Conservation (phyloP, 805 yeast species). For the Maudiozyma serrabonitensis region DNA sequence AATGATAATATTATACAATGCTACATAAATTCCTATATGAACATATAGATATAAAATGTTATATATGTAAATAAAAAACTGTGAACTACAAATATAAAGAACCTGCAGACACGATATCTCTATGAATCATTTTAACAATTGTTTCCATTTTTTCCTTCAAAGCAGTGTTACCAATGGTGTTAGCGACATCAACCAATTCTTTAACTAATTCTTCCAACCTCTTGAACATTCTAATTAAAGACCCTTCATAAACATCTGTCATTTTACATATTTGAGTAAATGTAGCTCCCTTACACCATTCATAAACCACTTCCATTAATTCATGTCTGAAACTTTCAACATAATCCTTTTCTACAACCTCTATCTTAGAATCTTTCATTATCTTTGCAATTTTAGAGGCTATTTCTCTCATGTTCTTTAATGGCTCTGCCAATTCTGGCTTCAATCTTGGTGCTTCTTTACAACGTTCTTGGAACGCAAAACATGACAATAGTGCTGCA, state of each 20-base stretch:
- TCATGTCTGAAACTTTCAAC: slow-evolving; percentile 87
- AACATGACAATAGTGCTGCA: slow-evolving; percentile 86
- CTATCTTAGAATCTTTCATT: slow-evolving; percentile 81
- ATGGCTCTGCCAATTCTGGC: slow-evolving; percentile 88
- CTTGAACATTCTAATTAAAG: slow-evolving; percentile 87
- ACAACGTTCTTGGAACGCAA: slow-evolving; percentile 93
- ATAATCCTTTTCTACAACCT: slow-evolving; percentile 83
- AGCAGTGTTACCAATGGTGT: slow-evolving; percentile 84
- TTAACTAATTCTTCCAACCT: slow-evolving; percentile 87
- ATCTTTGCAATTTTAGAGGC: slow-evolving; percentile 86
- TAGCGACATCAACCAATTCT: slow-evolving; percentile 85
- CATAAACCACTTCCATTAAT: slow-evolving; percentile 91
- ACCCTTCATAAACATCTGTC: slow-evolving; percentile 98
- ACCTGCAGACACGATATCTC: slow-evolving; percentile 95
- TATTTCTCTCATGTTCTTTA: slow-evolving; percentile 79
- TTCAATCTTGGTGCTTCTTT: slow-evolving; percentile 78
- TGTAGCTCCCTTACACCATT: slow-evolving; percentile 95
- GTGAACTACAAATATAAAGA: slow-evolving; percentile 54
- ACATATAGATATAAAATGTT: not conserved
- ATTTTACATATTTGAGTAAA: slow-evolving; percentile 96
- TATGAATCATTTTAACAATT: slow-evolving; percentile 75
- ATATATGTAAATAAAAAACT: not conserved
- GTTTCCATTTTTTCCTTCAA: slow-evolving; percentile 83
- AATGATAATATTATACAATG: not conserved
- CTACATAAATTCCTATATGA: not conserved